Base-by-base conservation (phyloP, 1,139 yeast genomes). In the Barnettozyma hawaiiensis region DNA sequence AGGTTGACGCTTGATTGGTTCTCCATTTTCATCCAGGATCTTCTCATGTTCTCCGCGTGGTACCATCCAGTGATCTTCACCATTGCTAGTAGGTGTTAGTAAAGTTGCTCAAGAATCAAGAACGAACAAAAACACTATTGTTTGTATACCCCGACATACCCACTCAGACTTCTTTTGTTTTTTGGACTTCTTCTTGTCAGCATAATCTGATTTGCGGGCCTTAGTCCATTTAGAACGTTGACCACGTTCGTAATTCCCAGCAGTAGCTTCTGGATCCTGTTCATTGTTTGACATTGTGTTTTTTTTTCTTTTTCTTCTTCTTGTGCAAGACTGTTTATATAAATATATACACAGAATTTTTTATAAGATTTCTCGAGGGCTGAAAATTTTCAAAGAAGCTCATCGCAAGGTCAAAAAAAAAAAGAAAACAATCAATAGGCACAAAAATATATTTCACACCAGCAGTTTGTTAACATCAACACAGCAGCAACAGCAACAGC, bases 21-120 rank as follows among this genome's bases (percentile, higher is more conserved):
- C 71, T 9, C 90, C 90, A 34, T 78, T 63, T 23, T 69, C 83
- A 60, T 81, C 87, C 59, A 78, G 59, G 47, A 66, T 57, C 31
- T 72, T 70, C 12, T 67, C 44, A 23, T 45, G 45, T 12, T 44
- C 39, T 18, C 48, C 53, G 19, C 50, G 42, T 23, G 47, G 53
- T 14, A 31, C 2, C 14, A 27, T 27, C 42, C 45, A 35, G 34
- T 43, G 42, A 39, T 41, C 34, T 20, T 45, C 39, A 18, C 37
- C 35, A 31, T 39, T 39, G 37, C 11, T 20, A n/a, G 9, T n/a
- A 26, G 4, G 16, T n/a, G 29, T 26, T 26, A 26, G 29, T 26
- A 26, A 3, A 4, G 16, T n/a, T n/a, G 29, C 29, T n/a, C 29
- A 26, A n/a, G n/a, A n/a, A n/a, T n/a, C n/a, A n/a, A n/a, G n/a